Percentiles rank a stretch among this genome's conserved stretches.
Evolutionary conservation across 108 stramenopile species (phyloP).

Genomic region (Pseudonitzschia pungens): DNA sequence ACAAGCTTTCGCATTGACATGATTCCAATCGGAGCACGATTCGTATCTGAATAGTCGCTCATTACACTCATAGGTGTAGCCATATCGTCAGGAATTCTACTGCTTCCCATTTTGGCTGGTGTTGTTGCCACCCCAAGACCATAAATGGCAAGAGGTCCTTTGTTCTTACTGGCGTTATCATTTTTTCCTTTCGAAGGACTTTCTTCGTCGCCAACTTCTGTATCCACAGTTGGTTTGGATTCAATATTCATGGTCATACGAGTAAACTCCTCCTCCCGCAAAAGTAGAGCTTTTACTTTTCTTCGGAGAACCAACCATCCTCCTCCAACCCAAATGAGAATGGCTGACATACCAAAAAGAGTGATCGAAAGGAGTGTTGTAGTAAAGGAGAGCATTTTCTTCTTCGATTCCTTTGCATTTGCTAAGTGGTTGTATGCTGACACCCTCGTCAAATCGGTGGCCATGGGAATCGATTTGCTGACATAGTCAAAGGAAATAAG

Average conservation of each 20-base stretch:
- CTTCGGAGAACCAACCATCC: conserved; percentile 35
- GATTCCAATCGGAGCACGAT: conserved; percentile 36
- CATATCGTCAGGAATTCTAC: conserved; percentile 3
- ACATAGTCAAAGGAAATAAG: conserved; percentile 28
- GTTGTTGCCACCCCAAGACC: conserved; percentile 37
- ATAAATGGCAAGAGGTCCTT: conserved; percentile 2
- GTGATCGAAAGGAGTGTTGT: conserved; percentile 31
- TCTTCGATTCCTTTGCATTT: conserved; percentile 14
- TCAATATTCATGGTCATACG: conserved; percentile 23
- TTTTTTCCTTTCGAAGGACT: conserved; percentile 14
- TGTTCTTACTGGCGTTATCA: neutral
- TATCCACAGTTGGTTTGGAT: conserved; percentile 35
- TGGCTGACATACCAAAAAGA: conserved; percentile 24
- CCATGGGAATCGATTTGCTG: conserved; percentile 21
- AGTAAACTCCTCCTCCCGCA: conserved; percentile 34
- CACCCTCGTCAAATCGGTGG: conserved; percentile 11
- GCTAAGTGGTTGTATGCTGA: neutral
- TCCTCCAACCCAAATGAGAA: conserved; percentile 41
- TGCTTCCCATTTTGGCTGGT: conserved; percentile 12
- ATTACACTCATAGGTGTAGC: conserved; percentile 36
- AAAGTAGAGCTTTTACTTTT: conserved; percentile 23
- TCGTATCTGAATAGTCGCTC: conserved; percentile 30
- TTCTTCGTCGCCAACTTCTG: conserved; percentile 20
- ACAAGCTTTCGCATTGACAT: conserved; percentile 45
- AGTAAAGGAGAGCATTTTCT: conserved; percentile 24